Evolutionary conservation across 768 basidiomycete species (phyloP), one percentile per base, ranked within the genome.

Genomic region (Gloeopeniophorella convolvens): DNA sequence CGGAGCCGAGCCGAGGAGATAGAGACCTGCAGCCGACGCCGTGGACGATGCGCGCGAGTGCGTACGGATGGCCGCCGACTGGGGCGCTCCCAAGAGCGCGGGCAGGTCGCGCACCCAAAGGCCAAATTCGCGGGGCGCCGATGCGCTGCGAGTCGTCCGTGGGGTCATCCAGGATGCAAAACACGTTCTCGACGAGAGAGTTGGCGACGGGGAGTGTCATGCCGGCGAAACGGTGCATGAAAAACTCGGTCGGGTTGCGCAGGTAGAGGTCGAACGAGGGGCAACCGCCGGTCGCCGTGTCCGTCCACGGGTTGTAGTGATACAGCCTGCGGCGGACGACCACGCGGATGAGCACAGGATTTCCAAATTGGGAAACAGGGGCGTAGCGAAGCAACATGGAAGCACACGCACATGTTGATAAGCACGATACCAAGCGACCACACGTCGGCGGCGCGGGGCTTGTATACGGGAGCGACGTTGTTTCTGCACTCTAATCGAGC

Each of bases 391-490:
- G 23, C 41, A 26, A 13, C 16, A 9, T 48, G 39, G 32, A 4
- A 37, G 13, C 42, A 12, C 16, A 73, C 82, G 30, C 60, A 89
- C 90, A 98, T 94, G 68, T 99, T 99, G 77, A 99, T 90, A 61
- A 99, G 81, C 58, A 99, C 96, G 65, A 99, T 96, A 55, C 95
- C 95, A 60, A 99, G 77, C 21, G 95, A 97, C 95, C 92, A 99
- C 46, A 99, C 92, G 69, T 99, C 95, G 54, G 96, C 96, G 50
- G 89, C 89, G 60, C 86, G 87, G 55, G 95, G 93, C 57, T 80
- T 79, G 73, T 99, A 99, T 42, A 87, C 89, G 56, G 96, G 94
- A 24, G 87, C 89, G 58, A 93, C 76, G 68, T 97, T 96, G 74
- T 98, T 98, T 66, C 95, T 85, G 71, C 96, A 98, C 74, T 98